Conservation (phyloP, 2,329 filamentous ascomycete species). For the Fusarium phyllophilum region DNA sequence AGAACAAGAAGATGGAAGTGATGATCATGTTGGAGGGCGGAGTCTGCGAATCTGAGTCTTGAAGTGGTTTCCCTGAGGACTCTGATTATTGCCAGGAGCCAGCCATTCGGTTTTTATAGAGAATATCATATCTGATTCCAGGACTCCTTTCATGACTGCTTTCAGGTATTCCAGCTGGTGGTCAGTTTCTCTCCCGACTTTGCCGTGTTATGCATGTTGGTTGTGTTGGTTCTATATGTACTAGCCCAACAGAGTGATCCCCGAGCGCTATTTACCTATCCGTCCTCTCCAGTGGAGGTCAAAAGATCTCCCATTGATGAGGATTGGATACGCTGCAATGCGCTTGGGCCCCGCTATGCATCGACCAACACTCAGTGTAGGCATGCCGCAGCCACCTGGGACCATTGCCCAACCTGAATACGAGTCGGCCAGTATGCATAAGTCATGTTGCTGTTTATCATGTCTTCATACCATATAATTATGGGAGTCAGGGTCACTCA, state of each 20-base stretch:
- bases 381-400: no score
- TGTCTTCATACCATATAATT: accelerated
- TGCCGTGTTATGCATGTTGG: background rate
- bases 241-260: background rate
- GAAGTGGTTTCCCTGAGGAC: background rate
- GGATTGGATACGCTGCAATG: background rate
- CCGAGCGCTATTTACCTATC: background rate
- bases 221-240: background rate
- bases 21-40: no score
- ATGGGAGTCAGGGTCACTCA: accelerated
- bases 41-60: background rate
- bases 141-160: background rate
- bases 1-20: no score
- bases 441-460: background rate
- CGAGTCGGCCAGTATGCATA: background rate
- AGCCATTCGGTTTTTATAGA: background rate
- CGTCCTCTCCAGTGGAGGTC: background rate
- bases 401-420: no score
- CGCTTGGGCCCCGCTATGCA: background rate
- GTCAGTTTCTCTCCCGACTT: background rate
- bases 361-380: no score
- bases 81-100: background rate
- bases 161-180: background rate
- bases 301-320: background rate
- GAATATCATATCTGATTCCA: background rate